phyloP scores from a whole-genome alignment of 306 rosid genomes.

The Cicer judaicum region DNA sequence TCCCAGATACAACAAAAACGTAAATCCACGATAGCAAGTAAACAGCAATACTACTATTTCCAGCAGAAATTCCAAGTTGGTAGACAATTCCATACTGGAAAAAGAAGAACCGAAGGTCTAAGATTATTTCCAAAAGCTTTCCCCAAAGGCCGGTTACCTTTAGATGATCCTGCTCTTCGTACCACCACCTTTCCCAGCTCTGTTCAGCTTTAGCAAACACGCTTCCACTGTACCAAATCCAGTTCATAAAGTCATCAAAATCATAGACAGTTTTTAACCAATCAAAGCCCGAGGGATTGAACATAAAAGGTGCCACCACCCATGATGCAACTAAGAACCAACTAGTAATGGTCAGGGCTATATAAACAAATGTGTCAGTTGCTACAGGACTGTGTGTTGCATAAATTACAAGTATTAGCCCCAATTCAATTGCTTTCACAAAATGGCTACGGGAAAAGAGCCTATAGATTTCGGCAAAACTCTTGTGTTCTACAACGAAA shows the following conservation, averaged over 20 bases:
- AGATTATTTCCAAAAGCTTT: constrained; percentile 55
- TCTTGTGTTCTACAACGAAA: constrained; percentile 61
- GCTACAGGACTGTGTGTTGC: constrained; percentile 59
- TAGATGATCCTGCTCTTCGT: constrained; percentile 59
- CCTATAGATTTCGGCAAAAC: constrained; percentile 57
- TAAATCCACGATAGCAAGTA: constrained; percentile 57
- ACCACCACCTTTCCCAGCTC: constrained; percentile 65
- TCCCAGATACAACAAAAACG: constrained; percentile 49
- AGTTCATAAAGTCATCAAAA: constrained; percentile 59
- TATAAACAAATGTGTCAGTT: constrained; percentile 54
- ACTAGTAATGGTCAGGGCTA: constrained; percentile 54
- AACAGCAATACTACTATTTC: constrained; percentile 48
- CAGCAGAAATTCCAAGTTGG: constrained; percentile 56
- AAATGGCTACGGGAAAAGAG: constrained; percentile 59
- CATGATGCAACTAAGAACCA: constrained; percentile 61
- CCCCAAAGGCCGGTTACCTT: constrained; percentile 59
- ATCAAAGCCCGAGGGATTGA: constrained; percentile 65
- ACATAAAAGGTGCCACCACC: constrained; percentile 56
- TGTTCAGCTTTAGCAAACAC: constrained; percentile 62
- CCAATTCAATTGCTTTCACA: constrained; percentile 61
- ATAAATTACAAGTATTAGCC: constrained; percentile 54
- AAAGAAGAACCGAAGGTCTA: constrained; percentile 58
- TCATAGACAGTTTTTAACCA: constrained; percentile 63
- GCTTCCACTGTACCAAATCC: constrained; percentile 60
- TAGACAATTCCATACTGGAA: constrained; percentile 62